Conservation (phyloP, 345 rosid genomes). For the Moricandia moricandioides region DNA sequence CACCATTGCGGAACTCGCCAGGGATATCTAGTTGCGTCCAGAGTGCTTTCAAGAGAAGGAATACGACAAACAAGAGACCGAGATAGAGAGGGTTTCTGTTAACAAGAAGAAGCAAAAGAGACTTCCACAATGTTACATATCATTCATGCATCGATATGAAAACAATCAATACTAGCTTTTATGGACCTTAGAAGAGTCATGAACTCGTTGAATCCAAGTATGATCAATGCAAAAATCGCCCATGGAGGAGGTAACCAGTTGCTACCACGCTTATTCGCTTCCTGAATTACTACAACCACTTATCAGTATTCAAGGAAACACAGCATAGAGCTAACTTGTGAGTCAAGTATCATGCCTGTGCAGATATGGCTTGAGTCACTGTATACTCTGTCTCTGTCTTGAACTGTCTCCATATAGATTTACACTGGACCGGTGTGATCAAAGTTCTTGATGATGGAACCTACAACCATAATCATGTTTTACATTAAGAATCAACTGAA, state of each 20-base stretch:
- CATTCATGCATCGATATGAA: not conserved
- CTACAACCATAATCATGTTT: conserved; percentile 36
- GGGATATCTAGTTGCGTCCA: conserved; percentile 91
- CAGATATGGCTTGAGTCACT: conserved; percentile 95
- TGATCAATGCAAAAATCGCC: conserved; percentile 79
- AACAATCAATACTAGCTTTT: not conserved
- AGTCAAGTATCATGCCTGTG: conserved; percentile 61
- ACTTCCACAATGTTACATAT: conserved; percentile 2
- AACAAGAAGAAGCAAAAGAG: conserved; percentile 1
- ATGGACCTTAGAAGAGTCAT: conserved; percentile 88
- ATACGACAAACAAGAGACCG: conserved; percentile 58
- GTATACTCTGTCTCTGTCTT: conserved; percentile 86
- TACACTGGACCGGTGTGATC: conserved; percentile 94
- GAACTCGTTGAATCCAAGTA: conserved; percentile 94
- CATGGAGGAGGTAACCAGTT: conserved; percentile 99
- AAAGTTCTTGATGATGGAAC: conserved; percentile 68
- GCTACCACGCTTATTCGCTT: conserved; percentile 77
- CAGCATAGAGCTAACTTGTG: not conserved
- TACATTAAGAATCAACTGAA: not conserved
- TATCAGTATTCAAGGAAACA: not conserved
- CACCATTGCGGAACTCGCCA: conserved; percentile 85
- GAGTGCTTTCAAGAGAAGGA: conserved; percentile 67
- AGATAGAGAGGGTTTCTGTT: conserved; percentile 91
- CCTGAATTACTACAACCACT: conserved; percentile 47
- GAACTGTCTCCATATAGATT: conserved; percentile 94